These are phyloP conservation scores for Fragaria ananassa DNA, from an alignment of 306 rosid species.

Conservation along the genomic window DNA sequence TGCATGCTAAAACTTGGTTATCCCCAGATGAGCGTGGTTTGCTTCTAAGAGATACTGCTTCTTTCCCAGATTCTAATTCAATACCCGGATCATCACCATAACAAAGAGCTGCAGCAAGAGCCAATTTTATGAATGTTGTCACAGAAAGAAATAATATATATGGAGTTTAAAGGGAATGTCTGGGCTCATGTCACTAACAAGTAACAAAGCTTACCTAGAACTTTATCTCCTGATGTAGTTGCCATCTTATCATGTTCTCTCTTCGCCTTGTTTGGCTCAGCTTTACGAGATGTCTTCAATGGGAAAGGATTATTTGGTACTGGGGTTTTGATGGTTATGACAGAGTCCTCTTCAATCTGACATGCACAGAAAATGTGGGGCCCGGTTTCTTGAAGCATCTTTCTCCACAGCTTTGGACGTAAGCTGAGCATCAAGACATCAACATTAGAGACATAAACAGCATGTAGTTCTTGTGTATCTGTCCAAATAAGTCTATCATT, in stretches of 20 bases:
- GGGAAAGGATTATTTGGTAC: slow-evolving; percentile 42
- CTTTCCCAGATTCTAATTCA: slow-evolving; percentile 46
- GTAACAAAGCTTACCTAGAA: slow-evolving; percentile 44
- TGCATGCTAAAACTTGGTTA: slow-evolving; percentile 13
- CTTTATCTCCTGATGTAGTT: slow-evolving; percentile 35
- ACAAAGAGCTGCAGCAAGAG: slow-evolving; percentile 43
- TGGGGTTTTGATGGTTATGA: slow-evolving; percentile 52
- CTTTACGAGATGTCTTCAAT: slow-evolving; percentile 40
- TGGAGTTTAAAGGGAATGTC: slow-evolving; percentile 10
- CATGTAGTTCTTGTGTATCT: background rate
- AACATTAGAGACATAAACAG: slow-evolving; percentile 9
- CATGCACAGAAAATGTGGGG: slow-evolving; percentile 64
- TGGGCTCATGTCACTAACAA: slow-evolving; percentile 3
- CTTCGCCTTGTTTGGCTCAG: slow-evolving; percentile 34
- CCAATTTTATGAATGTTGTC: slow-evolving; percentile 15
- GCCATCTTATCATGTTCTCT: slow-evolving; percentile 27
- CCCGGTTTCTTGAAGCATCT: slow-evolving; percentile 36
- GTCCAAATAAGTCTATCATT: background rate
- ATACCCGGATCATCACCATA: slow-evolving; percentile 28
- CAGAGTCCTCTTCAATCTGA: slow-evolving; percentile 60
- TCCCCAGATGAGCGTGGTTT: background rate
- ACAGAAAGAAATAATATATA: background rate
- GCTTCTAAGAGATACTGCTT: background rate
- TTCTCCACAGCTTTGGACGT: slow-evolving; percentile 63
- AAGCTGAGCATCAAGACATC: slow-evolving; percentile 47